phyloP scores from a whole-genome alignment of 306 rosid genomes.

The Pyrus betulifolia region DNA sequence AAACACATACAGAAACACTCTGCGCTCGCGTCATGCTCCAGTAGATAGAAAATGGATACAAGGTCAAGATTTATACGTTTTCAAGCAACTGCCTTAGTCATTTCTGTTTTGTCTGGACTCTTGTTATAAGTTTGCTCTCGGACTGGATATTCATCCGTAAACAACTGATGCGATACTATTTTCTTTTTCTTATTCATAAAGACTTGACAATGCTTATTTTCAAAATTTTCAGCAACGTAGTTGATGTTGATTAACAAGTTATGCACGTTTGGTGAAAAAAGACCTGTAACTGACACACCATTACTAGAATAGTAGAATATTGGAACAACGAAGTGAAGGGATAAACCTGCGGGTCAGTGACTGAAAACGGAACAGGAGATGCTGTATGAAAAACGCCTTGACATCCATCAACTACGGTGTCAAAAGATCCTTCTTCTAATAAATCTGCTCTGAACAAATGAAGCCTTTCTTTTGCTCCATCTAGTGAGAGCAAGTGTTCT shows the following conservation, averaged over 20 bases:
- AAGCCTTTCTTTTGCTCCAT: conserved; percentile 48
- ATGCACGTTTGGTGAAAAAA: no score
- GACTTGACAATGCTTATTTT: neutral
- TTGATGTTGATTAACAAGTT: no score
- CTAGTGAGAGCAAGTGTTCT: conserved; percentile 34
- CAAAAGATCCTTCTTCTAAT: conserved; percentile 47
- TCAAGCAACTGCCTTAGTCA: neutral
- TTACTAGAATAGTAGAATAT: neutral
- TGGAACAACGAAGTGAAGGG: neutral
- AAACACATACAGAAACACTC: neutral
- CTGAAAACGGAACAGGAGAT: conserved; percentile 11
- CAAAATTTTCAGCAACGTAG: no score
- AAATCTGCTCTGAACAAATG: conserved; percentile 39
- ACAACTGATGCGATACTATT: no score
- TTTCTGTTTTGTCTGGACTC: no score
- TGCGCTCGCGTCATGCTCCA: neutral
- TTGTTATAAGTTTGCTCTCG: no score
- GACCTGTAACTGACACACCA: neutral
- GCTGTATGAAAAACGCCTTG: conserved; percentile 59
- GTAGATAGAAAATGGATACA: neutral
- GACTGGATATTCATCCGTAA: no score
- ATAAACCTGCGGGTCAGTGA: conserved; percentile 39
- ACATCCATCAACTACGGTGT: conserved; percentile 32
- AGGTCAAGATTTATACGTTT: neutral
- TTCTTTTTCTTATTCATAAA: neutral